Conservation (phyloP, 2,329 filamentous ascomycete species). For the Colletotrichum horii region DNA sequence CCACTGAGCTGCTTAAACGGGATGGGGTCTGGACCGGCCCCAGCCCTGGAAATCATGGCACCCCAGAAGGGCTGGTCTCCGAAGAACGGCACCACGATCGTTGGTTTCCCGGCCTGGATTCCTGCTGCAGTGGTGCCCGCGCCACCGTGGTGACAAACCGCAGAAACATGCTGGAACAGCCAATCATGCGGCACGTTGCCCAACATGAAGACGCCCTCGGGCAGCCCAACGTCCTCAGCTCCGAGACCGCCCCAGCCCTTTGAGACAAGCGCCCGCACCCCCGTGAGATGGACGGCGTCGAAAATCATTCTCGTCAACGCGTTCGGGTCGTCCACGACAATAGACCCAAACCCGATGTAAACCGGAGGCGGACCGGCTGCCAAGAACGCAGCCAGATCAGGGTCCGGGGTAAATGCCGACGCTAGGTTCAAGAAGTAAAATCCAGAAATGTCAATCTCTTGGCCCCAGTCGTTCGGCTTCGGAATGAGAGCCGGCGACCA, state of each 20-base stretch:
- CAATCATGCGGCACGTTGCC: slow-evolving; percentile 89
- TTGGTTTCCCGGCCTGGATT: slow-evolving; percentile 81
- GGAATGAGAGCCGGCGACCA: slow-evolving; percentile 86
- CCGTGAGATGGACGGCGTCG: slow-evolving; percentile 68
- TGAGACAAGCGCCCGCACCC: slow-evolving; percentile 80
- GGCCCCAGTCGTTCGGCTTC: slow-evolving; percentile 78
- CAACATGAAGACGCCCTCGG: slow-evolving; percentile 80
- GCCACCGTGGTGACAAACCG: slow-evolving; percentile 86
- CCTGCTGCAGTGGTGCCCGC: slow-evolving; percentile 88
- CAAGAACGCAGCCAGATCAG: slow-evolving; percentile 71
- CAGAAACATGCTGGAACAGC: slow-evolving; percentile 82
- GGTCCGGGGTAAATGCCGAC: slow-evolving; percentile 68
- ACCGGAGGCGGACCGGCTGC: slow-evolving; percentile 73
- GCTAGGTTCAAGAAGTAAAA: slow-evolving; percentile 78
- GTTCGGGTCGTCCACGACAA: slow-evolving; percentile 79
- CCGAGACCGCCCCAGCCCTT: slow-evolving; percentile 90
- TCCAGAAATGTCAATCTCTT: slow-evolving; percentile 74
- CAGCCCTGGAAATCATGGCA: slow-evolving; percentile 73
- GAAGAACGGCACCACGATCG: slow-evolving; percentile 85
- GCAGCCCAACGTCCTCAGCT: slow-evolving; percentile 71
- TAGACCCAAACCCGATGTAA: slow-evolving; percentile 85
- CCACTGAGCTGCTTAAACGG: slow-evolving; percentile 71
- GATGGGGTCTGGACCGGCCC: slow-evolving; percentile 74
- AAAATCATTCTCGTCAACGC: slow-evolving; percentile 75
- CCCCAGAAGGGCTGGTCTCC: slow-evolving; percentile 88